Base-by-base conservation (phyloP, 1,139 yeast genomes). In the Lizanozyma gosingica region DNA sequence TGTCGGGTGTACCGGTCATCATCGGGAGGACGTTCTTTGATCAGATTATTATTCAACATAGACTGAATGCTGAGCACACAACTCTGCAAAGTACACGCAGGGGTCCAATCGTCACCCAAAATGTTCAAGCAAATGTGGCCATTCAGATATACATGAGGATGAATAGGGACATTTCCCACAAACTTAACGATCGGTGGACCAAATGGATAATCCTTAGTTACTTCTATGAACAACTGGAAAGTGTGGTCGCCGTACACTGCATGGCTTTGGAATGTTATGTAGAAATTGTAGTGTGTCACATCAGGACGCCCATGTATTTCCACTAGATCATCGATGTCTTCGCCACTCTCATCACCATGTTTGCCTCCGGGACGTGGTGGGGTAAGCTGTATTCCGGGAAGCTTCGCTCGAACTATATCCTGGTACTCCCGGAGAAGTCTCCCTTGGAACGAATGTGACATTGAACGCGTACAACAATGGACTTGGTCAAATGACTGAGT, bases 101-200 rank as follows among this genome's bases (percentile, higher is more conserved):
- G 90, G 0, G 86, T 71, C 92, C 92, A 83, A 37, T 75, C 84
- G 4, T 73, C 71, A 1, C 84, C 87, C 22, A 83, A 58, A 4
- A 77, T 54, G 52, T 78, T 76, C 18, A 80, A 62, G 54, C 92
- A 83, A 14, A 82, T 81, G 51, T 82, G 88, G 1, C 90, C 92
- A 50, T 82, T 82, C 35, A 81, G 71, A 52, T 83, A 83, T 2
- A 83, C 67, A 52, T 83, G 90, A 0, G 90, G 90, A 52, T 83
- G 88, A 2, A 78, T 47, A 0, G 90, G 90, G 4, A 80, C 67
- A 27, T 45, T 48, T 47, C 50, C 18, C 48, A 22, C 29, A 22
- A 22, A 22, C 29, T 22, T 22, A 6, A 22, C 29, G 11, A 22
- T 22, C 29, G 29, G 29, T 22, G 29, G 29, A 11, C 29, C 29